phyloP scores from a whole-genome alignment of 73 alveolate genomes.

The Breviolum minutum region DNA sequence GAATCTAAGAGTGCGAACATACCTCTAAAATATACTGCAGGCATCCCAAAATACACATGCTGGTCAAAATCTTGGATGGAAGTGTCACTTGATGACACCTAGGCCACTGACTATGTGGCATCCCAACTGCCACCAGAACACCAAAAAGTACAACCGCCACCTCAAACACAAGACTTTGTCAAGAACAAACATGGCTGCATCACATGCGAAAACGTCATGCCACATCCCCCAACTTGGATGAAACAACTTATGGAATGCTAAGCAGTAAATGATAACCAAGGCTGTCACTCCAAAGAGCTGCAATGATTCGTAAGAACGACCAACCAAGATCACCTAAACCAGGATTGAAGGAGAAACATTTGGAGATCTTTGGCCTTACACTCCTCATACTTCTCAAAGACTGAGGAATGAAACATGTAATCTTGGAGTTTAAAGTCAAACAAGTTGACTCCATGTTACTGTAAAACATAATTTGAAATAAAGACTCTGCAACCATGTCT shows the following conservation, averaged over 20 bases:
- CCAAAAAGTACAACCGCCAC: slow-evolving; percentile 78
- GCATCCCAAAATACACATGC: background rate
- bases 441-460: background rate
- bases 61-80: background rate
- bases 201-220: background rate
- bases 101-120: slow-evolving; percentile 65
- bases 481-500: too few species aligned
- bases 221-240: too few species aligned
- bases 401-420: too few species aligned
- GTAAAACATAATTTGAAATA: too few species aligned
- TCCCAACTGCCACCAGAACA: slow-evolving; percentile 61
- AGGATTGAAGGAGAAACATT: background rate
- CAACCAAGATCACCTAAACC: slow-evolving; percentile 47
- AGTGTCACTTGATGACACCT: background rate
- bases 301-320: slow-evolving; percentile 47
- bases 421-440: too few species aligned
- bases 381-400: too few species aligned
- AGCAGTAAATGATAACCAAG: background rate
- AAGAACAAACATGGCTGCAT: too few species aligned
- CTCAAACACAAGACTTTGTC: background rate
- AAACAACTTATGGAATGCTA: too few species aligned
- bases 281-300: slow-evolving; percentile 29
- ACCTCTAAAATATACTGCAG: background rate
- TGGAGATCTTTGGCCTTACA: background rate
- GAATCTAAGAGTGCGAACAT: background rate